Evolutionary conservation across 345 rosid genomes (phyloP).

Genomic region (Populus simonii): DNA sequence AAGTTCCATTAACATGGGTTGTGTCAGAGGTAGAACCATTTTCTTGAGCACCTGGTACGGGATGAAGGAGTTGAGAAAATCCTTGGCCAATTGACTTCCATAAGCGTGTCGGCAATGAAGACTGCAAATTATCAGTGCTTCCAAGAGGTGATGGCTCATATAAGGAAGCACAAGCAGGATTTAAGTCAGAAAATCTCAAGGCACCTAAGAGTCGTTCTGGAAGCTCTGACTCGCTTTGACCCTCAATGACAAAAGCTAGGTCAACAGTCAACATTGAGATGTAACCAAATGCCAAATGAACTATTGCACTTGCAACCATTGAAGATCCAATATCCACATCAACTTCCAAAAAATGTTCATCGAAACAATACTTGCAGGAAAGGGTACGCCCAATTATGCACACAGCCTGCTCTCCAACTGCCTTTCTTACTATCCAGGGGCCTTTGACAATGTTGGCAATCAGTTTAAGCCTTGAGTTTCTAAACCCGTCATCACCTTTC

Average conservation of each 20-base stretch:
- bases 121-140: conserved; percentile 26
- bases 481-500: conserved; percentile 70
- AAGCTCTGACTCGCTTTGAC: conserved; percentile 78
- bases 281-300: conserved; percentile 88
- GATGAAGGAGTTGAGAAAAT: conserved; percentile 61
- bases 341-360: conserved; percentile 61
- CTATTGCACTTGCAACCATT: conserved; percentile 92
- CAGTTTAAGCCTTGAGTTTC: conserved; percentile 78
- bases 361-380: conserved; percentile 52
- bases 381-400: conserved; percentile 88
- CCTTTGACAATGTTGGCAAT: conserved; percentile 94
- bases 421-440: conserved; percentile 95
- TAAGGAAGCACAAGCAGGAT: conserved; percentile 56
- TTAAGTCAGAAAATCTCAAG: conserved; percentile 73
- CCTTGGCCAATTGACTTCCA: conserved; percentile 88
- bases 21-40: conserved; percentile 29
- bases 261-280: conserved; percentile 86
- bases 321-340: conserved; percentile 97
- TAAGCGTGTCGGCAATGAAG: conserved; percentile 54
- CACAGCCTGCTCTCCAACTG: conserved; percentile 97
- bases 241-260: conserved; percentile 79
- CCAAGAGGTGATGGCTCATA: conserved; percentile 35
- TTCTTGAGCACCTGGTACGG: conserved; percentile 45
- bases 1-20: conserved; percentile 31
- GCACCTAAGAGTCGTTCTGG: conserved; percentile 81